Evolutionary conservation across 495 filamentous ascomycete genomes (phyloP).

Genomic region (Trichoderma asperelloides): DNA sequence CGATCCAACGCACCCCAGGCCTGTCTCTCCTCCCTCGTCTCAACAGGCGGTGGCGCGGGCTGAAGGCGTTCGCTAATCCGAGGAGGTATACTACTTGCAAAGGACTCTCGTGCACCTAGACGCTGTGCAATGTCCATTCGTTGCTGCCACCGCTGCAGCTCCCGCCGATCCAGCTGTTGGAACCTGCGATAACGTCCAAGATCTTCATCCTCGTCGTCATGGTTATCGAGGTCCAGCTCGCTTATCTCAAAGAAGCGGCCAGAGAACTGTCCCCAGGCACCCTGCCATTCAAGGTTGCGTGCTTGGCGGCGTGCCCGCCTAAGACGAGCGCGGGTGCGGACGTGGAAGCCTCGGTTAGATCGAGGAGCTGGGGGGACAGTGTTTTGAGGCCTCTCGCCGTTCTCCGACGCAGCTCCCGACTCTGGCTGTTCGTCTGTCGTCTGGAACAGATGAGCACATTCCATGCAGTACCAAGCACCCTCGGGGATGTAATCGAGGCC

Average conservation of each 20-base stretch:
- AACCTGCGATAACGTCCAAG: conserved; percentile 39
- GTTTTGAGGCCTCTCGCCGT: conserved; percentile 9
- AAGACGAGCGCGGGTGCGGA: conserved; percentile 40
- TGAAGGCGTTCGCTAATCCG: conserved; percentile 19
- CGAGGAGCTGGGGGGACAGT: not conserved
- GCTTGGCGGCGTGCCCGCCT: conserved; percentile 37
- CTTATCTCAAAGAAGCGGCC: conserved; percentile 44
- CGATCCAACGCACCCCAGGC: conserved; percentile 89
- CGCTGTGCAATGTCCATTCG: conserved; percentile 70
- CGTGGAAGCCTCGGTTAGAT: conserved; percentile 5
- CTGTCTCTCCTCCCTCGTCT: conserved; percentile 64
- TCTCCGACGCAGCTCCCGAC: conserved; percentile 9
- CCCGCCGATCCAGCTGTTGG: conserved; percentile 51
- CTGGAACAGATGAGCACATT: conserved; percentile 48
- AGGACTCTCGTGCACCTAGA: conserved; percentile 58
- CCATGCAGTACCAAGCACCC: conserved; percentile 77
- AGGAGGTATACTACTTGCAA: conserved; percentile 49
- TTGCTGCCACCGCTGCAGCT: conserved; percentile 67
- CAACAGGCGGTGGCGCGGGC: conserved; percentile 34
- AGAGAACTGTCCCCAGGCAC: conserved; percentile 45
- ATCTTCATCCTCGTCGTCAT: conserved; percentile 63
- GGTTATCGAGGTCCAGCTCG: conserved; percentile 80
- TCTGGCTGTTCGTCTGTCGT: conserved; percentile 33
- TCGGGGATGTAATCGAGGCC: conserved; percentile 64
- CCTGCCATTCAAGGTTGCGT: conserved; percentile 44